Base-by-base conservation (phyloP, 768 basidiomycete species). In the Lactarius hengduanensis region DNA sequence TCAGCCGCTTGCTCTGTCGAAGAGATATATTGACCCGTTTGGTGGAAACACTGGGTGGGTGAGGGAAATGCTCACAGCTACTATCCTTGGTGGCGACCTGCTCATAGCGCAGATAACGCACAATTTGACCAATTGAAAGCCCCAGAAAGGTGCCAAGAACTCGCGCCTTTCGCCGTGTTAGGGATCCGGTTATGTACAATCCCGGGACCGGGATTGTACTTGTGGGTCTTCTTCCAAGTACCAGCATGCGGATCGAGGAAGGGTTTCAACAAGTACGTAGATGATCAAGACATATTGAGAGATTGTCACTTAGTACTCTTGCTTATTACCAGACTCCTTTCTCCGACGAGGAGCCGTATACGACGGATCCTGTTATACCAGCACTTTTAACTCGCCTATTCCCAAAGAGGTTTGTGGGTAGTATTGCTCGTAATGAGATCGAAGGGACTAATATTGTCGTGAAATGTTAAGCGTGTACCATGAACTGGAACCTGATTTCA, bases 401-500 rank as follows among this genome's bases (percentile, higher is more conserved):
- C 1, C 87, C 90, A 4, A 43, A 72, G 30, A 77, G 73, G 82
- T 84, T 66, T 30, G 77, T 70, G 20, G 22, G 20, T n/a, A 57
- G 45, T 18, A 3, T 9, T 28, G 5, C 36, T 43, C n/a, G 15
- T 57, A 40, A 15, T 30, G 22, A 40, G 3, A 40, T 32, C 55
- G 16, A 15, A 64, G 15, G 16, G 32, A 8, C 58, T 45, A 43
- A 50, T 55, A 28, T 61, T 22, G 16, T 50, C 11, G 2, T 7
- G 50, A 15, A 34, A 20, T 22, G 13, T 40, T 30, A 63, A 87
- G 86, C 62, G 76, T 78, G 1, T 74, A 80, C 58, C 47, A 72
- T 43, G 84, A 84, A 61, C 78, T 91, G n/a, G 80, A 84, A 63
- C 75, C 80, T 7, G 90, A 91, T 67, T 80, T 91, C n/a, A 74